phyloP scores from a whole-genome alignment of 139 green algal species.

The Coccomyxa sp. region DNA sequence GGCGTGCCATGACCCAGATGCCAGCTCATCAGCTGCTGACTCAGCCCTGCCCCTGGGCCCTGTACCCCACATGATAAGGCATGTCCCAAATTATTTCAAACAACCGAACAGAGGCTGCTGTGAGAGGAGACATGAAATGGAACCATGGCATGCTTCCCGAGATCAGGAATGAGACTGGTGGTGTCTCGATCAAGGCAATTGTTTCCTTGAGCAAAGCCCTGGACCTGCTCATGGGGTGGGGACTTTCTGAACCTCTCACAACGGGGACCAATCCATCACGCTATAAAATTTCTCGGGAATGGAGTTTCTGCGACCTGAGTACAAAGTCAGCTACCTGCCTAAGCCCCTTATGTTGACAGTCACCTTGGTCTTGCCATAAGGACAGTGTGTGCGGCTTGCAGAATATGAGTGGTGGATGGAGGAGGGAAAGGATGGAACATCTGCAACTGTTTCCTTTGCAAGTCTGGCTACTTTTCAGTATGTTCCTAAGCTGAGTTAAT shows the following conservation, averaged over 20 bases:
- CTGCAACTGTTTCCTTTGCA: neutral
- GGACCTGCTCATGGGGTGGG: too few relatives aligned
- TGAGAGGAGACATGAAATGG: neutral
- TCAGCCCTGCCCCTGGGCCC: conserved; percentile 53
- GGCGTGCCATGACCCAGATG: neutral
- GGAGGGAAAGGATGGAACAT: neutral
- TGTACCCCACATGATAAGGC: conserved; percentile 67
- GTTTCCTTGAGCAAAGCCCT: too few relatives aligned
- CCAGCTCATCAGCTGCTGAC: neutral
- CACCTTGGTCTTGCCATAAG: neutral
- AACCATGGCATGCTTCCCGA: neutral
- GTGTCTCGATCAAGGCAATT: too few relatives aligned
- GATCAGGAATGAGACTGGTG: too few relatives aligned
- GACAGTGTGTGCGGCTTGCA: neutral
- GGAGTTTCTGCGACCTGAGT: too few relatives aligned
- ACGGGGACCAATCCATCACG: too few relatives aligned
- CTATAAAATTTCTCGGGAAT: too few relatives aligned
- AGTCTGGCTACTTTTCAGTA: neutral
- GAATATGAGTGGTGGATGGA: neutral
- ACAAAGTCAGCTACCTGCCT: too few relatives aligned
- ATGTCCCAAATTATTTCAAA: neutral
- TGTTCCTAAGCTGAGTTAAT: neutral
- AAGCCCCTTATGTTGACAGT: too few relatives aligned
- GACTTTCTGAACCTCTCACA: too few relatives aligned
- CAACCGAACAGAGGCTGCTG: neutral